phyloP scores from a whole-genome alignment of 1,284 basidiomycete genomes.

The Tetrapyrgos nigripes region DNA sequence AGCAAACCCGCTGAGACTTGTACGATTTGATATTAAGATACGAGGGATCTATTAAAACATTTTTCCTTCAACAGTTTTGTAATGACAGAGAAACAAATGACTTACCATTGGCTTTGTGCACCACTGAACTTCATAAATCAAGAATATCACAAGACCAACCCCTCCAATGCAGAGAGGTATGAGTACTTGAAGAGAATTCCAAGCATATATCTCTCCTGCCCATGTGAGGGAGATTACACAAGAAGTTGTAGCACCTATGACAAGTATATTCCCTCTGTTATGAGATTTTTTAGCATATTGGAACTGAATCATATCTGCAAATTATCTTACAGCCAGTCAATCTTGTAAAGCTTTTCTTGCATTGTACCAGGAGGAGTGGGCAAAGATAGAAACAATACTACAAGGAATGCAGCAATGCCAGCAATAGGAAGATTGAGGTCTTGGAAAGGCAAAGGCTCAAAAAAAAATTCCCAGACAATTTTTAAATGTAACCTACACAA shows the following conservation, averaged over 20 bases:
- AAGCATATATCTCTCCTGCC: conserved; percentile 45
- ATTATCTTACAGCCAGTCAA: conserved; percentile 46
- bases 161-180: conserved; percentile 49
- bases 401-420: conserved; percentile 25
- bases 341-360: conserved; percentile 30
- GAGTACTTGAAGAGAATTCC: conserved; percentile 47
- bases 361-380: conserved; percentile 32
- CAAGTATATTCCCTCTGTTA: conserved; percentile 44
- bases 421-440: conserved; percentile 36
- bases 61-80: too few species aligned
- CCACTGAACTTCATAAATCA: conserved; percentile 32
- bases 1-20: too few species aligned
- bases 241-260: conserved; percentile 39
- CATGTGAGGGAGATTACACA: conserved; percentile 44
- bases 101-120: conserved; percentile 31
- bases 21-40: too few species aligned
- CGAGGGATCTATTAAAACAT: too few species aligned
- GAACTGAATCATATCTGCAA: neutral
- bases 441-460: conserved; percentile 3
- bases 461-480: neutral
- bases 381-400: conserved; percentile 28
- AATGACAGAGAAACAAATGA: neutral
- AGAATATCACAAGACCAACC: conserved; percentile 36
- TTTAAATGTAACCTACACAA: conserved; percentile 24
- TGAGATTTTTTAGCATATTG: neutral